Evolutionary conservation across 1,139 yeast genomes (phyloP), one percentile per base, ranked within the genome.

Genomic region (Sugiyamaella castrensis): DNA sequence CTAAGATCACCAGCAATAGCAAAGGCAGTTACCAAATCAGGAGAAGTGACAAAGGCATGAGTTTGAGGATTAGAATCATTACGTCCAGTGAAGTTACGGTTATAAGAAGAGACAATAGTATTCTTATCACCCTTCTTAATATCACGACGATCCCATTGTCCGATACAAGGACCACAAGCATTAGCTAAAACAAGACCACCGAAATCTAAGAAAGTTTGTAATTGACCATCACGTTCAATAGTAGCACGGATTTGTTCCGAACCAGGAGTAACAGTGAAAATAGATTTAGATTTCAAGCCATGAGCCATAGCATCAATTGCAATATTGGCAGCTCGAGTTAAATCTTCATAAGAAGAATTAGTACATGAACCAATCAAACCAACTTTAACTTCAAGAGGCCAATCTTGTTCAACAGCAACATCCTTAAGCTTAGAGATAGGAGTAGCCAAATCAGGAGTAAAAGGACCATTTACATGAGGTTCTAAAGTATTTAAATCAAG

Each of bases 131-230:
- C 97, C 83, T 89, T 92, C 80, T 87, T 81, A 71, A 91, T 81
- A 71, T 92, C 98, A 70, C 81, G 89, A 79, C 98, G 87, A 72
- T 92, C 98, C 98, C 98, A 92, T 81, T 92, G 98, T 72, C 98
- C 98, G 69, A 92, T 92, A 82, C 98, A 91, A 73, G 98, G 98
- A 72, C 98, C 98, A 81, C 98, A 91, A 57, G 98, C 98, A 71
- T 92, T 92, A 61, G 98, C 98, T 73, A 92, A 79, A 56, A 92
- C 96, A 57, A 84, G 79, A 76, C 96, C 98, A 67, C 98, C 98
- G 62, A 85, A 86, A 68, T 87, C 94, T 71, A 84, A 82, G 74
- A 92, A 89, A 63, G 91, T 84, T 68, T 85, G 75, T 65, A 91
- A 80, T 76, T 85, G 91, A 66, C 98, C 98, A 71, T 92, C 98